Conservation (phyloP, 2,329 filamentous ascomycete genomes). For the Knufia petricola region DNA sequence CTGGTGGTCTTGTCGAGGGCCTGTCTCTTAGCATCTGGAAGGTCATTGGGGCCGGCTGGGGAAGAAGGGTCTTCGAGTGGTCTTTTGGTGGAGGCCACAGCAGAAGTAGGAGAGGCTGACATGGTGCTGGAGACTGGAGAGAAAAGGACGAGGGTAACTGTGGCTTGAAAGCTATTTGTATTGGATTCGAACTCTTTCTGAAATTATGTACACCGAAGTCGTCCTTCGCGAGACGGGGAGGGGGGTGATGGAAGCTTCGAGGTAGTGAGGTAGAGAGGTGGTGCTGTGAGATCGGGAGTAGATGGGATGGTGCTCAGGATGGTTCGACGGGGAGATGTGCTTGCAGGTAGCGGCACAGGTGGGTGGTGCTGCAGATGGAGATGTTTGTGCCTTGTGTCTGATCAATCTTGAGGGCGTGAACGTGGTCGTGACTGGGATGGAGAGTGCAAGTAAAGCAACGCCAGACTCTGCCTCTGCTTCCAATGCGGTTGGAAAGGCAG, state of each 20-base stretch:
- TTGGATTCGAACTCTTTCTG: constrained; percentile 40
- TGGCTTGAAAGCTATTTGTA: constrained; percentile 47
- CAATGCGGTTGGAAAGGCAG: constrained; percentile 14
- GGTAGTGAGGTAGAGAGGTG: constrained; percentile 23
- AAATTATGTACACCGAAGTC: constrained; percentile 74
- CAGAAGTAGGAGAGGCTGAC: constrained; percentile 54
- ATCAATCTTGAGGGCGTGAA: too few species aligned
- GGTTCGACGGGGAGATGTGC: constrained; percentile 8
- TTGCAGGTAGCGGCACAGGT: constrained; percentile 9
- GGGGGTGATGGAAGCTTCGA: constrained; percentile 46
- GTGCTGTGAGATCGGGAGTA: constrained; percentile 25
- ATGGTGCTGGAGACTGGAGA: constrained; percentile 50
- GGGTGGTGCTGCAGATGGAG: constrained; percentile 17
- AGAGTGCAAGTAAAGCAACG: constrained; percentile 21
- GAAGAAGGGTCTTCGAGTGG: constrained; percentile 96
- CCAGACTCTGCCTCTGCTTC: constrained; percentile 15
- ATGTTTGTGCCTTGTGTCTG: too few species aligned
- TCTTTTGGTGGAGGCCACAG: constrained; percentile 58
- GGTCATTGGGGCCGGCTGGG: constrained; percentile 79
- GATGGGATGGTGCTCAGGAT: constrained; percentile 31
- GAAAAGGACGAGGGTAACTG: constrained; percentile 31
- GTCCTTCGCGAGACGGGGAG: constrained; percentile 87
- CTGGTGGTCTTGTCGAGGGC: constrained; percentile 87
- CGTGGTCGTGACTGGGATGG: constrained; percentile 14
- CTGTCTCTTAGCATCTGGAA: constrained; percentile 93